A percentile compares a stretch with the other conserved stretches of the same genome.
These are phyloP conservation scores for Inga laurina DNA, from an alignment of 306 rosid species.

Conservation along the genomic window DNA sequence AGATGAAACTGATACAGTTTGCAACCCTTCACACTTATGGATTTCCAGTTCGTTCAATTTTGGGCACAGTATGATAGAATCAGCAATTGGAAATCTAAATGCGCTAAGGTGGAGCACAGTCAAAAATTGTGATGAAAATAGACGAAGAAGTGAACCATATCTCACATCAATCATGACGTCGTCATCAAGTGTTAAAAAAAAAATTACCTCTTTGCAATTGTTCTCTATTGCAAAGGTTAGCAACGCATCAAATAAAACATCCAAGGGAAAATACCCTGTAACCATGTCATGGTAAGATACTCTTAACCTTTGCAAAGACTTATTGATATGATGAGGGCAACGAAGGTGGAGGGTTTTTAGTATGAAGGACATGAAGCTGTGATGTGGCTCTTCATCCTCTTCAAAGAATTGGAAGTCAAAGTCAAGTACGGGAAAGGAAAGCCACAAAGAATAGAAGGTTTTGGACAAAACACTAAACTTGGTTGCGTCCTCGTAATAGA, in stretches of 20 bases:
- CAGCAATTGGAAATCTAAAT: background rate
- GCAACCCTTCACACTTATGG: fast-evolving
- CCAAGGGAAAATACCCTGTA: background rate
- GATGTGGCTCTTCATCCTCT: no score
- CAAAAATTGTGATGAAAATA: background rate
- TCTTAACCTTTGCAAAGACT: background rate
- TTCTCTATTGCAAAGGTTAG: no score
- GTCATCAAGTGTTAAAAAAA: no score
- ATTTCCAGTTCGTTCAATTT: background rate
- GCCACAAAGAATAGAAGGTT: no score
- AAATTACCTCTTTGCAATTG: no score
- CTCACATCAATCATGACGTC: background rate
- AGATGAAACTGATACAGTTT: no score
- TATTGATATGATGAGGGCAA: background rate
- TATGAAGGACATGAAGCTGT: background rate
- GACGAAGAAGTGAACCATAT: background rate
- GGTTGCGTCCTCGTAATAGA: no score
- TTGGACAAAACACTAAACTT: no score
- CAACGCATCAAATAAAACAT: background rate
- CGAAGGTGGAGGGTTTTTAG: background rate
- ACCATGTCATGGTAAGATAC: no score
- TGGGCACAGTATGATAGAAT: background rate
- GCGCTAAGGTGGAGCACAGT: background rate
- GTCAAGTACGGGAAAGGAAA: no score
- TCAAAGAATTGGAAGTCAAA: no score